phyloP scores from a whole-genome alignment of 805 yeast species.

The Candida fluviatilis region DNA sequence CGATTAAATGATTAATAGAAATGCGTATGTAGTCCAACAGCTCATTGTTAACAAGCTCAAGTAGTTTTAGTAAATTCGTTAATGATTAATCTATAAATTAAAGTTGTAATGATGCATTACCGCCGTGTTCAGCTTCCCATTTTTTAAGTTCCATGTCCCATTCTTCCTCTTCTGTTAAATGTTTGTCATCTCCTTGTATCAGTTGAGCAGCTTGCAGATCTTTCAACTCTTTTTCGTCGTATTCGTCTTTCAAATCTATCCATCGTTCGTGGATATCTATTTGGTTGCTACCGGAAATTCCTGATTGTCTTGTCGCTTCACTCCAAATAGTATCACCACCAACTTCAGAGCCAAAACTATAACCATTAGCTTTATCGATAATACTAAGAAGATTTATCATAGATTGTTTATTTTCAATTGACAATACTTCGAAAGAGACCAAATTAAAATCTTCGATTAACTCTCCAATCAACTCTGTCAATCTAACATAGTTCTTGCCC shows the following conservation, averaged over 20 bases:
- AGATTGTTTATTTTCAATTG: conserved; percentile 86
- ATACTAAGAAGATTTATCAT: conserved; percentile 79
- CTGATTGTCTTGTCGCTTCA: conserved; percentile 85
- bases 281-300: conserved; percentile 43
- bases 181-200: conserved; percentile 18
- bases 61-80: too few species aligned
- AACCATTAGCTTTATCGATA: conserved; percentile 91
- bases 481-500: conserved; percentile 56
- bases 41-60: too few species aligned
- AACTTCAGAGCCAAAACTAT: conserved; percentile 86
- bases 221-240: conserved; percentile 50
- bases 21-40: too few species aligned
- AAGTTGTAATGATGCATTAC: conserved; percentile 4
- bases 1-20: too few species aligned
- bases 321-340: conserved; percentile 99
- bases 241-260: conserved; percentile 78
- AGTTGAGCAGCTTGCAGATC: conserved; percentile 44
- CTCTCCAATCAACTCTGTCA: conserved; percentile 77
- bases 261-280: conserved; percentile 91
- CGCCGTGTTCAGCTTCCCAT: conserved; percentile 21
- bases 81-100: not conserved
- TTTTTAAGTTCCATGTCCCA: conserved; percentile 48
- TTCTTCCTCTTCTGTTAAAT: conserved; percentile 59
- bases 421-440: conserved; percentile 82
- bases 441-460: conserved; percentile 82